Conservation (phyloP, 352 stramenopile genomes). For the Phytopythium chamaehyphon region DNA sequence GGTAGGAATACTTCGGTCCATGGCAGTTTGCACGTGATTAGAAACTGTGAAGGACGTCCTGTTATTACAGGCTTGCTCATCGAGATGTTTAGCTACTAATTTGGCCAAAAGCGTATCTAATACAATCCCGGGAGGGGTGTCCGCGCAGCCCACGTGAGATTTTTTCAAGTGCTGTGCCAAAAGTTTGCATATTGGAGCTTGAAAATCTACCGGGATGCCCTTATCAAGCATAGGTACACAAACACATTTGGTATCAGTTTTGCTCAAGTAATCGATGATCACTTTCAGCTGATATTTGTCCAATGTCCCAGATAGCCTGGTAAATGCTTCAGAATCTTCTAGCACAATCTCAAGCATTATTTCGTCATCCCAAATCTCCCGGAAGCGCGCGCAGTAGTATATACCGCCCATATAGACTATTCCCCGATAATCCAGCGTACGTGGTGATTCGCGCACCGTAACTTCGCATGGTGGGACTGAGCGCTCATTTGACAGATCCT, state of each 20-base stretch:
- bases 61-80: too few relatives aligned
- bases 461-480: not conserved
- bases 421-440: constrained; percentile 47
- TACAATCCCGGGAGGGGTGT: not conserved
- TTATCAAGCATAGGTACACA: constrained; percentile 16
- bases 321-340: constrained; percentile 43
- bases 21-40: too few relatives aligned
- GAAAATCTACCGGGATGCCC: constrained; percentile 10
- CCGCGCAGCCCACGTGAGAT: not conserved
- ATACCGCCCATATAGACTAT: constrained; percentile 39
- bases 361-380: constrained; percentile 65
- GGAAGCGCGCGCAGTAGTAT: constrained; percentile 57
- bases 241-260: constrained; percentile 9
- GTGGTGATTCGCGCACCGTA: not conserved
- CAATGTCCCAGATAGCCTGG: constrained; percentile 26
- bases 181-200: constrained; percentile 24
- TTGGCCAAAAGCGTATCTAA: not conserved
- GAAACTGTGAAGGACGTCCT: too few relatives aligned
- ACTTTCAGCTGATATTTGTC: constrained; percentile 26
- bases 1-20: too few relatives aligned
- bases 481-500: not conserved
- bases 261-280: constrained; percentile 30
- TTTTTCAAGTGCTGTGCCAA: constrained; percentile 8
- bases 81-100: too few relatives aligned
- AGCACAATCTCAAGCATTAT: constrained; percentile 49